Evolutionary conservation across 805 yeast genomes (phyloP), one percentile per base, ranked within the genome.

Genomic region (Candida tallmaniae): DNA sequence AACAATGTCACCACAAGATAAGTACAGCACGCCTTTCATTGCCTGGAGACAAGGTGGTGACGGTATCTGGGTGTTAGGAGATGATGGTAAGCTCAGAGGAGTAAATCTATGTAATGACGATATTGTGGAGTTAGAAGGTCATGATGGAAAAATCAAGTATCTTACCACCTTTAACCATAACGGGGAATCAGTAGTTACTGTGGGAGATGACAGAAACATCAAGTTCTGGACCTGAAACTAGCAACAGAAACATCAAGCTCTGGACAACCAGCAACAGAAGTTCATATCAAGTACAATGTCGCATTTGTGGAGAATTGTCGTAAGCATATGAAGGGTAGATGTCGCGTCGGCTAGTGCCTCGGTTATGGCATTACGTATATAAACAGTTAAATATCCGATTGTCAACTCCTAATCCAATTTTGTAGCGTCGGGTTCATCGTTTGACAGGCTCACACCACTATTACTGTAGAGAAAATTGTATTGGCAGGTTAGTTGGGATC

Each of bases 61-160:
- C 17, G 89, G 88, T 0, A 34, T 81, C 2, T 81, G 88, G 86
- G 63, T 80, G 0, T 59, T 72, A 31, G 80, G 87, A 3, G 88
- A 82, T 42, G 88, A 81, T 51, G 90, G 89, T 0, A 40, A 52
- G 0, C 47, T 82, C 1, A 51, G 87, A 29, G 88, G 86, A 0
- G 48, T 80, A 7, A 81, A 80, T 45, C 41, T 79, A 5, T 9
- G 73, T 64, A 15, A 50, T 44, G 41, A 59, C 53, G 13, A 51
- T 36, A 42, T 62, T 41, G 45, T 50, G 51, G 42, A 56, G 46
- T n/a, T 60, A 45, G 22, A 62, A 50, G 58, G 45, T 10, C 70
- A 64, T 52, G 62, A 62, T 2, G 77, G 78, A 2, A 61, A 76
- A 24, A 69, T 80, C 24, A 78, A 76, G 46, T 24, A 70, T 16